Evolutionary conservation across 352 stramenopile species (phyloP).

Genomic region (Phytophthora multivora): DNA sequence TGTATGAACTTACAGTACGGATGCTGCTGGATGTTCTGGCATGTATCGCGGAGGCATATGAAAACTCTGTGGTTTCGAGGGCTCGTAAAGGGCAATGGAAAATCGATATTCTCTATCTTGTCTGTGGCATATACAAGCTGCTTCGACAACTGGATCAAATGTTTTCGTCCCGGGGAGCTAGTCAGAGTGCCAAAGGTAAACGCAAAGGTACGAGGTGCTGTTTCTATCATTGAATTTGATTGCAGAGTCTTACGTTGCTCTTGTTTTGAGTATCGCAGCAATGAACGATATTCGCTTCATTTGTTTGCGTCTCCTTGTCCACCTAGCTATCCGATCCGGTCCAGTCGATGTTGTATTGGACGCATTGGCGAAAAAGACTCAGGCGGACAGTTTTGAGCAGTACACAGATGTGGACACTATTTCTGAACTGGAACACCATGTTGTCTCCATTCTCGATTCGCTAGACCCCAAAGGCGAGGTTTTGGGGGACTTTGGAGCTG

Average conservation of each 20-base stretch:
- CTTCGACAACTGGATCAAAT: constrained; percentile 60
- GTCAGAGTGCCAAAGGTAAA: constrained; percentile 27
- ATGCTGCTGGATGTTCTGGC: constrained; percentile 55
- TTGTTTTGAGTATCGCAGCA: constrained; percentile 23
- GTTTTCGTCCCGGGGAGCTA: constrained; percentile 34
- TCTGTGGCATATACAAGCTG: constrained; percentile 58
- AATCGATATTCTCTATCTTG: constrained; percentile 74
- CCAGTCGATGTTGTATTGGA: constrained; percentile 46
- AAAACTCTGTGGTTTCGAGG: constrained; percentile 50
- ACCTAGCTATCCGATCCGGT: constrained; percentile 47
- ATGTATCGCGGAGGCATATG: constrained; percentile 55
- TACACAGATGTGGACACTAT: constrained; percentile 47
- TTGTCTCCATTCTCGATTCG: constrained; percentile 42
- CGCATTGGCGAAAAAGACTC: constrained; percentile 34
- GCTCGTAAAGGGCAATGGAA: constrained; percentile 62
- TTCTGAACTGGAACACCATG: constrained; percentile 53
- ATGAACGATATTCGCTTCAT: constrained; percentile 49
- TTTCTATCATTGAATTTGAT: not conserved
- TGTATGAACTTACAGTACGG: constrained; percentile 55
- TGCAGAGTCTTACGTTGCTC: not conserved
- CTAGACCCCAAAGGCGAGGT: constrained; percentile 29
- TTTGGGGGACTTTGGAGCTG: constrained; percentile 24
- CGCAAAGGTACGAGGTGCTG: constrained; percentile 35
- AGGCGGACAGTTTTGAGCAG: constrained; percentile 37
- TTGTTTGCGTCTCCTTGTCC: constrained; percentile 58